Evolutionary conservation across 192 early-diverging fungal species (phyloP), one percentile per base, ranked within the genome.

Genomic region (Funneliformis mosseae): DNA sequence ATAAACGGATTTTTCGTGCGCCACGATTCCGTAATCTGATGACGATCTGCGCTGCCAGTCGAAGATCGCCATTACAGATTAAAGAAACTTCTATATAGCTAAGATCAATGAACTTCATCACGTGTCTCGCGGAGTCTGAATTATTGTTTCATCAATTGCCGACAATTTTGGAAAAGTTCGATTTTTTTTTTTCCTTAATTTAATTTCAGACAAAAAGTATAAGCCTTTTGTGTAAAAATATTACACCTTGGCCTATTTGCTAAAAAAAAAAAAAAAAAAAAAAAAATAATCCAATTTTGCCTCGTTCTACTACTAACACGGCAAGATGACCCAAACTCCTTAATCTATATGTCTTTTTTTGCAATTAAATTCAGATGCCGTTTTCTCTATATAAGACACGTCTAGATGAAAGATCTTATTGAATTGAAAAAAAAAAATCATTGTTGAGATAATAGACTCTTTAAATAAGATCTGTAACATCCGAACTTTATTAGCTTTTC

Each of bases 121-220:
- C 33, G 25, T 27, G 28, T 18, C 64, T 67, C 18, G 16, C 64
- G 10, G 64, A 33, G 12, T 11, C 64, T 67, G 64, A 67, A 67
- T 67, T 67, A 28, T 67, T 16, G 64, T 28, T n/a, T n/a, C 4
- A 28, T 67, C 64, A 67, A 33, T 67, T 27, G 33, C 64, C 64
- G 6, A 23, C 16, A 23, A 14, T 67, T 27, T 4, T 10, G 10
- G 64, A 23, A 63, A 33, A 23, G 16, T 10, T n/a, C 23, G 16
- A 38, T 18, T 67, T 67, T 67, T 67, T 67, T 67, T 67, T 67
- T 67, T 67, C 16, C n/a, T n/a, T n/a, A n/a, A n/a, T n/a, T n/a
- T n/a, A 60, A 60, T 6, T n/a, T n/a, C 16, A 61, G 16, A 61
- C 16, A 61, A 61, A 61, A 61, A 3, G 5, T n/a, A 61, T 61